Evolutionary conservation across 2,329 filamentous ascomycete genomes (phyloP).

Genomic region (Clarireedia sp.): DNA sequence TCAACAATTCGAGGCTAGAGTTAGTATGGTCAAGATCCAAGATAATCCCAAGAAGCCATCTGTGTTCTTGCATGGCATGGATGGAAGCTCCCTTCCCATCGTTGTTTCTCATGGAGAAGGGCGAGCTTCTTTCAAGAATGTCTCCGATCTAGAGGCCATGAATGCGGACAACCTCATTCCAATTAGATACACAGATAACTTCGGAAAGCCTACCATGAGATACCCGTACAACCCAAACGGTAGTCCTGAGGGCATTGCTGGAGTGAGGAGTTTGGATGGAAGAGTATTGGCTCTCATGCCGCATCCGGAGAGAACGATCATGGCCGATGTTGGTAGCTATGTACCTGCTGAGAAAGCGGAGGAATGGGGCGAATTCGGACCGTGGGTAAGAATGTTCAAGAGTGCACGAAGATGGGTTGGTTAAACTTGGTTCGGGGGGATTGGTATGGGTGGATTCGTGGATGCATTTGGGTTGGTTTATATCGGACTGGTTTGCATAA

Average conservation of each 20-base stretch:
- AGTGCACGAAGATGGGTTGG: conserved; percentile 63
- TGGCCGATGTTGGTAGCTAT: conserved; percentile 61
- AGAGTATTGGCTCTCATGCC: conserved; percentile 67
- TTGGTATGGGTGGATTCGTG: not conserved
- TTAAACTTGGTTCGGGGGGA: not conserved
- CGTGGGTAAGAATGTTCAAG: conserved; percentile 64
- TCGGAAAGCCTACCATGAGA: conserved; percentile 61
- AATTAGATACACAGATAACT: conserved; percentile 81
- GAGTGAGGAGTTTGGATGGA: conserved; percentile 56
- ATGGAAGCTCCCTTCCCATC: conserved; percentile 72
- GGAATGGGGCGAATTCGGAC: conserved; percentile 62
- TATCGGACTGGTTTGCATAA: not conserved
- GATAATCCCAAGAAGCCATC: conserved; percentile 53
- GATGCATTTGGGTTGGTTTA: not conserved
- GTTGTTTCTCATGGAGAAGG: conserved; percentile 89
- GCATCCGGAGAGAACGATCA: conserved; percentile 62
- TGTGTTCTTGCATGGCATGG: conserved; percentile 90
- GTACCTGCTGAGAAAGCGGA: conserved; percentile 46
- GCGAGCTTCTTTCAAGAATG: conserved; percentile 60
- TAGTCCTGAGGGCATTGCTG: conserved; percentile 60
- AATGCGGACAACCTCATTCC: conserved; percentile 62
- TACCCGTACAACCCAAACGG: conserved; percentile 87
- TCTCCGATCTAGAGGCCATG: conserved; percentile 45
- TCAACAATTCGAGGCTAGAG: conserved; percentile 84
- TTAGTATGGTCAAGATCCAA: conserved; percentile 74